Conservation (phyloP, 2,329 filamentous ascomycete species). For the Cylindrodendrum hubeiense region DNA sequence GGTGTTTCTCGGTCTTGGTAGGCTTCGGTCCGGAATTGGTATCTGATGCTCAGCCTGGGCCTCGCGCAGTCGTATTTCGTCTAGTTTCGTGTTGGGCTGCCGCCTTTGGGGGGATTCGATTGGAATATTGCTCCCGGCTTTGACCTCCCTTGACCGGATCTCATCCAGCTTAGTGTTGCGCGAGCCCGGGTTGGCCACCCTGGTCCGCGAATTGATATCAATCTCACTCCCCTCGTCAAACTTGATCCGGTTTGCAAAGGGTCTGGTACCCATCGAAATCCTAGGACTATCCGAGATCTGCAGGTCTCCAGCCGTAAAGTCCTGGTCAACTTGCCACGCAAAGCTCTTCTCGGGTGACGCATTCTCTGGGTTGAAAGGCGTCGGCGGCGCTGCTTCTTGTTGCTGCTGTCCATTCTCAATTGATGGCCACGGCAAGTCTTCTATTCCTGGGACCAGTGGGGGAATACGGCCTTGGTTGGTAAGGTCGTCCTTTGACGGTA, state of each 20-base stretch:
- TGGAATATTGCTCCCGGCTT: conserved; percentile 45
- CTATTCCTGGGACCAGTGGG: conserved; percentile 54
- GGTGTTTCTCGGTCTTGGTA: conserved; percentile 53
- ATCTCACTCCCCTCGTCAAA: conserved; percentile 48
- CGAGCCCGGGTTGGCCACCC: conserved; percentile 45
- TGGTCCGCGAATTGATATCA: conserved; percentile 45
- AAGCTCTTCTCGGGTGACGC: conserved; percentile 64
- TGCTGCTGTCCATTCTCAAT: conserved; percentile 42
- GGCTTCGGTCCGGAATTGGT: conserved; percentile 46
- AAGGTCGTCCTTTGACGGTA: conserved; percentile 40
- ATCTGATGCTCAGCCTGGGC: conserved; percentile 47
- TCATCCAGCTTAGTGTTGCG: conserved; percentile 61
- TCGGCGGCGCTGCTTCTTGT: conserved; percentile 5
- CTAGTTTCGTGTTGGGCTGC: conserved; percentile 48
- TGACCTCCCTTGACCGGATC: conserved; percentile 57
- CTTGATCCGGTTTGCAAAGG: conserved; percentile 50
- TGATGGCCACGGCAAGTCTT: conserved; percentile 52
- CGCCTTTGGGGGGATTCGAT: conserved; percentile 33
- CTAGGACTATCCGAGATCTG: conserved; percentile 69
- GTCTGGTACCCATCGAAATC: conserved; percentile 54
- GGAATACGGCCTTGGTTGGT: conserved; percentile 50
- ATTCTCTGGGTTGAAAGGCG: conserved; percentile 9
- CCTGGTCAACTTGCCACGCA: conserved; percentile 68
- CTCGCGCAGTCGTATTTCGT: conserved; percentile 53
- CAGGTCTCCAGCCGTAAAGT: conserved; percentile 68